Evolutionary conservation across 345 rosid species (phyloP).

Genomic region (Euclidium syriacum): DNA sequence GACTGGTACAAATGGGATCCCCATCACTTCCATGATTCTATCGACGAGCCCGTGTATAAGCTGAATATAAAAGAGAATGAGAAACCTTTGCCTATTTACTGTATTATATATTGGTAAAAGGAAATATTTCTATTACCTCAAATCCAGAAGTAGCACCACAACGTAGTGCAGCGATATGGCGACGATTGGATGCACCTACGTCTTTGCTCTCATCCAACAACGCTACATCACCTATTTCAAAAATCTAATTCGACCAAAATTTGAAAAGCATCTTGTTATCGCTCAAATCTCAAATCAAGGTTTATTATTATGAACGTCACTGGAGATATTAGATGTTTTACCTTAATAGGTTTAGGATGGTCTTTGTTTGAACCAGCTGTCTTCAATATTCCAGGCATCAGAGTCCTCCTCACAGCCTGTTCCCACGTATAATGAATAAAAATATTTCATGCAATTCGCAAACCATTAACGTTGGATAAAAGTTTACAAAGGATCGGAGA

Average conservation of each 20-base stretch:
- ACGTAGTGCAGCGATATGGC: slow-evolving; percentile 66
- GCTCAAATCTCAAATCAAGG: neutral
- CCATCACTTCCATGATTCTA: slow-evolving; percentile 88
- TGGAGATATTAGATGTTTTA: slow-evolving; percentile 6
- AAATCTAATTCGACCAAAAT: slow-evolving; percentile 51
- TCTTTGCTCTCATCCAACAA: slow-evolving; percentile 63
- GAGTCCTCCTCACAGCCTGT: slow-evolving; percentile 75
- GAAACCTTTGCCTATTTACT: too few relatives aligned
- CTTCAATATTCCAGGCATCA: slow-evolving; percentile 90
- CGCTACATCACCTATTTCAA: slow-evolving; percentile 72
- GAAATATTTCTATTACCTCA: slow-evolving; percentile 64
- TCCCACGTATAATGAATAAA: neutral
- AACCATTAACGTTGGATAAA: neutral
- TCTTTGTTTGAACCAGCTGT: slow-evolving; percentile 81
- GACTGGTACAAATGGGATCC: slow-evolving; percentile 51
- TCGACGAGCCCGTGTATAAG: slow-evolving; percentile 83
- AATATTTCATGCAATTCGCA: neutral
- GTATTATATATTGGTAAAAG: neutral
- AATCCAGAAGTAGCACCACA: slow-evolving; percentile 95
- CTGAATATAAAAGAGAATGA: too few relatives aligned
- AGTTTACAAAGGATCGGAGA: neutral
- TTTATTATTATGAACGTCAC: neutral
- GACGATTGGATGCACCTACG: slow-evolving; percentile 74
- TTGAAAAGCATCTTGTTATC: neutral
- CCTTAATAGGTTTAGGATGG: slow-evolving; percentile 95